These are phyloP conservation scores for Didymella arachidicola DNA, from an alignment of 2,329 filamentous ascomycete species.

Conservation along the genomic window DNA sequence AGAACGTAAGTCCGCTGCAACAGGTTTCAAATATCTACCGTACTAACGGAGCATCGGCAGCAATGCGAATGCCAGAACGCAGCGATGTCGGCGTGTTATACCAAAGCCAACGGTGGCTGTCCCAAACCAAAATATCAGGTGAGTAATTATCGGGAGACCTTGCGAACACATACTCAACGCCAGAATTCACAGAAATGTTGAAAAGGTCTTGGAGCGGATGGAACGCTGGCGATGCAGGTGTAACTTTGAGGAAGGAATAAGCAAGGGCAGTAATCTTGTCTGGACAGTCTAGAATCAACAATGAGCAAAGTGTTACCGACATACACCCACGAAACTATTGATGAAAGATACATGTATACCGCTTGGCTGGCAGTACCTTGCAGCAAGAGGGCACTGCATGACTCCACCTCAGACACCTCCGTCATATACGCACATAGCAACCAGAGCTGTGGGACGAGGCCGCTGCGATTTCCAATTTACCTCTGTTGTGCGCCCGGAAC, in stretches of 20 bases:
- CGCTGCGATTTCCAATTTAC: no score
- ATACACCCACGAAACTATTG: no score
- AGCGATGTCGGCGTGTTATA: background rate
- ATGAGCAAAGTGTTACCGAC: background rate
- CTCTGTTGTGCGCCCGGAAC: no score
- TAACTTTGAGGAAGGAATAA: no score
- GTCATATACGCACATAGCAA: no score
- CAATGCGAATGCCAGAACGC: background rate
- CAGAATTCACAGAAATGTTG: background rate
- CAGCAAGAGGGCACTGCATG: no score
- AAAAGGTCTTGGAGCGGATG: background rate
- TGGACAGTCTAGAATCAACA: background rate
- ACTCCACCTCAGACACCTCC: no score
- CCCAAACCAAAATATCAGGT: constrained; percentile 2
- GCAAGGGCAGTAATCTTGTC: background rate
- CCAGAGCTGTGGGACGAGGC: no score
- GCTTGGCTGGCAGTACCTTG: background rate
- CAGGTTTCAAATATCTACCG: background rate
- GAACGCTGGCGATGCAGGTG: background rate
- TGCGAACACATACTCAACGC: background rate
- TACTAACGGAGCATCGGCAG: background rate
- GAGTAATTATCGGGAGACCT: background rate
- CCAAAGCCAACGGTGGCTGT: background rate
- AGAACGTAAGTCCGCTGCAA: background rate
- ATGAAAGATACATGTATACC: background rate